Evolutionary conservation across 495 filamentous ascomycete species (phyloP), one percentile per base, ranked within the genome.

Genomic region (Lepidopterella palustris): DNA sequence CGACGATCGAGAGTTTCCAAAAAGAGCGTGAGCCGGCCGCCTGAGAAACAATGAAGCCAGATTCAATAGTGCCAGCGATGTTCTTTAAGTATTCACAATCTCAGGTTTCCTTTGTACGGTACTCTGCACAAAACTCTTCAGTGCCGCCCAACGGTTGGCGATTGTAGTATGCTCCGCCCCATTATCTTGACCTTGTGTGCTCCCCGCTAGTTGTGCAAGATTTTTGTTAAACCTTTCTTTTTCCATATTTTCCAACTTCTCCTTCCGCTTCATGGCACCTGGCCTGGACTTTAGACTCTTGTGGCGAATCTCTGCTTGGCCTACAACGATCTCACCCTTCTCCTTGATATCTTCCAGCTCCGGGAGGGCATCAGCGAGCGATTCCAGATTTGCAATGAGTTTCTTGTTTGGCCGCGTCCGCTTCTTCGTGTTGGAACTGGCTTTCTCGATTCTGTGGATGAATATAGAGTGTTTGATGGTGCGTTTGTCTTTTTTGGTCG

Each of bases 191-290:
- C 45, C 39, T 57, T 59, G 70, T 73, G 58, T 83, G 23, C 52
- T 50, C 8, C 32, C 78, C 58, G 81, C 64, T 73, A 84, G 78
- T 58, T 68, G 55, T 39, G 87, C 90, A 78, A 97, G 74, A 72
- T 91, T 96, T 73, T 77, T 80, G 57, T 80, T 84, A 68, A 96
- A 96, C 58, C 92, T 77, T 72, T 89, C 84, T 69, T 86, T 83
- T 79, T 97, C 92, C 62, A 77, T 72, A 71, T 75, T 81, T 53
- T 95, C 87, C 26, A 96, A 40, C 71, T 81, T 84, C 71, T 90
- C 89, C 74, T 87, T 91, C 64, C 82, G 78, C 80, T 90, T 95
- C 76, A 89, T 77, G 13, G 89, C 89, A 0, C 92, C 92, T 0
- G 87, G 88, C 52, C 85, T 73, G 53, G 78, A 82, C 68, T 80